These are phyloP conservation scores for Macrophomina tecta DNA, from an alignment of 2,329 filamentous ascomycete genomes.

Conservation along the genomic window DNA sequence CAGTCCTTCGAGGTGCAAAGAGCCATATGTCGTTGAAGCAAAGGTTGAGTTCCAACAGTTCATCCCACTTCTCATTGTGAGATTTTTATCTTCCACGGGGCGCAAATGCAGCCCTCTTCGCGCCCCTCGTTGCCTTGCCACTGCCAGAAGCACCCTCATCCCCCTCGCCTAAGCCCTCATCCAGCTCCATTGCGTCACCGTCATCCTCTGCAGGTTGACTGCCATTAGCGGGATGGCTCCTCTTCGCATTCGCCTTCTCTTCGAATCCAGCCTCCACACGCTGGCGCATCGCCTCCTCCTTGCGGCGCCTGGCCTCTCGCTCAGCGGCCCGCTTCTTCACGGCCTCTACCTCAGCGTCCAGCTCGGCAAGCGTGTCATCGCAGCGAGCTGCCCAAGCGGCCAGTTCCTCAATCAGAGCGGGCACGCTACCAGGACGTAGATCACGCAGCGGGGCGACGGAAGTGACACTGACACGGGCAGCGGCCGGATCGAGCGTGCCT, in stretches of 20 bases:
- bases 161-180: constrained; percentile 33
- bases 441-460: constrained; percentile 87
- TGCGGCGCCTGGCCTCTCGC: constrained; percentile 4
- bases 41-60: too few relatives aligned
- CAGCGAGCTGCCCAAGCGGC: constrained; percentile 81
- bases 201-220: constrained; percentile 35
- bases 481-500: constrained; percentile 81
- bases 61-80: too few relatives aligned
- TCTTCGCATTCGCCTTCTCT: constrained; percentile 15
- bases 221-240: constrained; percentile 11
- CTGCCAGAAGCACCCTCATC: constrained; percentile 33
- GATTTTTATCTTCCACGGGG: constrained; percentile 4
- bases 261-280: constrained; percentile 18
- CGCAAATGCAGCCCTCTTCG: constrained; percentile 5
- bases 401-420: constrained; percentile 71
- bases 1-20: too few relatives aligned
- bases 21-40: too few relatives aligned
- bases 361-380: constrained; percentile 70
- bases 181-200: constrained; percentile 46
- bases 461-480: constrained; percentile 75
- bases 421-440: constrained; percentile 74
- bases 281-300: constrained; percentile 17
- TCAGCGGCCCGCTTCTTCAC: constrained; percentile 28
- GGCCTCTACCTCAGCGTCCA: constrained; percentile 73
- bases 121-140: constrained; percentile 13